A percentile compares a stretch with the other conserved stretches of the same genome.
Evolutionary conservation across 306 rosid species (phyloP).

Genomic region (Fragaria ananassa): DNA sequence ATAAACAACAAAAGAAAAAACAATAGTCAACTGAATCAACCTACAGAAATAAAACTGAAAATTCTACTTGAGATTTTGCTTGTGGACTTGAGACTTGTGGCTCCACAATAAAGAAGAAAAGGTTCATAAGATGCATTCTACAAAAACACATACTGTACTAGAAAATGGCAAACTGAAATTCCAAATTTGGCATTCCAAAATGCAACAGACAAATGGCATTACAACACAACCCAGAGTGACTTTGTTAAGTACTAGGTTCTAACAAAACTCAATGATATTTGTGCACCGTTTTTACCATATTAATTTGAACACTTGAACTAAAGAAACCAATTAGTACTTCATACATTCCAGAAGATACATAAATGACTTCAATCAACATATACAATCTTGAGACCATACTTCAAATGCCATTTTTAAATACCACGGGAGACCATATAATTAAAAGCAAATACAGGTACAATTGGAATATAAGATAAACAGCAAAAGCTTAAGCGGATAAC

Average conservation of each 20-base stretch:
- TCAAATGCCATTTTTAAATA: background rate
- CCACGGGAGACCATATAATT: background rate
- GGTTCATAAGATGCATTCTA: background rate
- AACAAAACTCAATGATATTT: background rate
- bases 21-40: background rate
- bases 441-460: background rate
- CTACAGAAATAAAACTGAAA: background rate
- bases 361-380: background rate
- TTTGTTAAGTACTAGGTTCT: background rate
- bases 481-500: conserved; percentile 18
- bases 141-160: background rate
- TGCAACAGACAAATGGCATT: background rate
- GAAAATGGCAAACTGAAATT: background rate
- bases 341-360: background rate
- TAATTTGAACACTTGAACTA: background rate
- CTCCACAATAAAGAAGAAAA: background rate
- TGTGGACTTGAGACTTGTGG: background rate
- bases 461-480: conserved; percentile 12
- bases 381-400: background rate
- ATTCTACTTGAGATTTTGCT: background rate
- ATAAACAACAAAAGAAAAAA: background rate
- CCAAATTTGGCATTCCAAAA: background rate
- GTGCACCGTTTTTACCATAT: background rate
- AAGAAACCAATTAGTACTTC: background rate
- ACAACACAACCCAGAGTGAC: background rate